These are phyloP conservation scores for Chenopodium suecicum DNA, from an alignment of 148 eudicot genomes.

Conservation along the genomic window DNA sequence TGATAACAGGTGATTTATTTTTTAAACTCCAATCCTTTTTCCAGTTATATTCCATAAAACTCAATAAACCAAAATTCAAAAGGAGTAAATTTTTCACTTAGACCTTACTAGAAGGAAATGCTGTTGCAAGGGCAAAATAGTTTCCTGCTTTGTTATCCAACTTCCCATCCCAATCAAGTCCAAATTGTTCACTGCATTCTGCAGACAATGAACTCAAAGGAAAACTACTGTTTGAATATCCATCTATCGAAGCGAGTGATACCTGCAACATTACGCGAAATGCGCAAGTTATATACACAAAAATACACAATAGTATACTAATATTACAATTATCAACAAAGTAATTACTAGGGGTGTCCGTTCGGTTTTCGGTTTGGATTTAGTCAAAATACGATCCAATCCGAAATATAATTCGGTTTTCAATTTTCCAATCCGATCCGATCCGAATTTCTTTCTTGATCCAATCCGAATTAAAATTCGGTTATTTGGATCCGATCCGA, in stretches of 20 bases:
- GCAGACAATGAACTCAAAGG: constrained; percentile 54
- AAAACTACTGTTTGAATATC: constrained; percentile 26
- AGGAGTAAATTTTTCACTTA: constrained; percentile 14
- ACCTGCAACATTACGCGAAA: constrained; percentile 46
- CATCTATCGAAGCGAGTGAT: constrained; percentile 55
- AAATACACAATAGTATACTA: background rate
- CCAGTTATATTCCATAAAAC: background rate
- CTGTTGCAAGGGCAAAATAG: constrained; percentile 84
- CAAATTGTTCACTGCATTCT: constrained; percentile 55
- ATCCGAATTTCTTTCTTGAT: too few relatives aligned
- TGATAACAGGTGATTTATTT: too few relatives aligned
- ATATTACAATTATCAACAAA: too few relatives aligned
- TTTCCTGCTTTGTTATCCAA: constrained; percentile 50
- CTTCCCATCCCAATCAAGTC: constrained; percentile 38
- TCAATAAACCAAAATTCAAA: background rate
- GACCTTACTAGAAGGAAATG: constrained; percentile 77
- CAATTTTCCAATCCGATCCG: too few relatives aligned
- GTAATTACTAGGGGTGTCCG: too few relatives aligned
- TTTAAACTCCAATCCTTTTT: background rate
- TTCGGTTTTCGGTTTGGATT: too few relatives aligned
- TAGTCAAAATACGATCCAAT: too few relatives aligned
- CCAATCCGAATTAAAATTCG: too few relatives aligned
- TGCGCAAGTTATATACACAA: background rate
- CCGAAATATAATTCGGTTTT: too few relatives aligned
- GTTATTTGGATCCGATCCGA: too few relatives aligned